Evolutionary conservation across 2,329 filamentous ascomycete species (phyloP), one percentile per base, ranked within the genome.

Genomic region (Aspergillus niger): DNA sequence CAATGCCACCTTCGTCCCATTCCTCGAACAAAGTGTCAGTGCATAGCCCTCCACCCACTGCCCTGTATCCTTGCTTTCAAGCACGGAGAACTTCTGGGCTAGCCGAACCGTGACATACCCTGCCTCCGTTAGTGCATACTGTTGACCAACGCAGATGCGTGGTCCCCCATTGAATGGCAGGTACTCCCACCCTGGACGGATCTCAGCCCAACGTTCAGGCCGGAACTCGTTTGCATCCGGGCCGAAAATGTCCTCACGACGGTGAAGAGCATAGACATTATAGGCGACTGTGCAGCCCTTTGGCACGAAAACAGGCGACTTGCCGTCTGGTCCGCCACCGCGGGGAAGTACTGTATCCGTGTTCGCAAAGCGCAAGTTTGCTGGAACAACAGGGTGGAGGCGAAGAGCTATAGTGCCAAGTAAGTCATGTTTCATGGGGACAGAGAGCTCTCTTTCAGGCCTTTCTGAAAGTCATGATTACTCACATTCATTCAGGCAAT

Each of bases 221-320:
- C 72, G 72, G 70, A 79, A 85, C 20, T 76, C 76, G 1, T 79
- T 67, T 5, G 77, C 78, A 55, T 83, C 80, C 3, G 67, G 44
- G 0, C 80, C 80, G 57, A 72, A 83, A 56, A 77, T 70, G 50
- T 82, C 80, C 17, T 70, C 69, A 10, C 89, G 85, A 1, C 90
- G 85, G 70, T 94, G 90, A 89, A 94, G 90, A 5, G 85, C 76
- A 55, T 91, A 83, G 0, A 89, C 81, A 48, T 81, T 86, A 79
- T 91, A 94, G 49, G 75, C 81, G 60, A 93, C 79, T 10, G 83
- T 76, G 0, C 85, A 85, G 68, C 87, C 85, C 71, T 91, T 89
- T 54, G 85, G 82, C 3, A 91, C 78, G 56, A 86, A 83, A 1
- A 93, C 70, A 0, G 89, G 89, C 36, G 82, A 77, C 2, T 77